These are phyloP conservation scores for Fusarium sp. DNA, from an alignment of 2,329 filamentous ascomycete genomes.

Conservation along the genomic window DNA sequence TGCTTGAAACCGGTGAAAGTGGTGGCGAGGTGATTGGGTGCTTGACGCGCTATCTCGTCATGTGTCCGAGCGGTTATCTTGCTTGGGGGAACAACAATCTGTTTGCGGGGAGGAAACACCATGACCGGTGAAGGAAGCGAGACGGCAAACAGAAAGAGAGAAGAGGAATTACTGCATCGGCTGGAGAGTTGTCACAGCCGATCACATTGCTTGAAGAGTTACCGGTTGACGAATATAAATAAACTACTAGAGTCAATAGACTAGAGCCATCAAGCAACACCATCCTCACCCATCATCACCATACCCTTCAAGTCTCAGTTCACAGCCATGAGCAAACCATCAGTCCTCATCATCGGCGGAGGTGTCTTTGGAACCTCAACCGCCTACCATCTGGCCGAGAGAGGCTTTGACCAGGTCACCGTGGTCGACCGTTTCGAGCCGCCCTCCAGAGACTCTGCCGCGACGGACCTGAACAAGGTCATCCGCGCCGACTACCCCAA, in stretches of 20 bases:
- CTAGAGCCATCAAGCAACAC: neutral
- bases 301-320: neutral
- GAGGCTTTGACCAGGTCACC: conserved; percentile 59
- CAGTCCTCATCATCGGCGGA: conserved; percentile 56
- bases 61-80: neutral
- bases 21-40: neutral
- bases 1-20: neutral
- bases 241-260: conserved; percentile 35
- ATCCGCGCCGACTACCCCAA: conserved; percentile 70
- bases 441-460: conserved; percentile 64
- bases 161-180: conserved; percentile 1
- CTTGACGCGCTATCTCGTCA: neutral
- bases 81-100: neutral
- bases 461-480: conserved; percentile 72
- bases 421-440: conserved; percentile 57
- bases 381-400: conserved; percentile 57
- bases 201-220: conserved; percentile 45
- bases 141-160: neutral
- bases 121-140: neutral
- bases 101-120: conserved; percentile 5
- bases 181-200: conserved; percentile 28
- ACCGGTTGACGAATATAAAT: neutral
- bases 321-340: conserved; percentile 43
- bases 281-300: neutral
- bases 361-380: conserved; percentile 65